Evolutionary conservation across 1,139 yeast species (phyloP), one percentile per base, ranked within the genome.

Genomic region (Arxiozyma bovina): DNA sequence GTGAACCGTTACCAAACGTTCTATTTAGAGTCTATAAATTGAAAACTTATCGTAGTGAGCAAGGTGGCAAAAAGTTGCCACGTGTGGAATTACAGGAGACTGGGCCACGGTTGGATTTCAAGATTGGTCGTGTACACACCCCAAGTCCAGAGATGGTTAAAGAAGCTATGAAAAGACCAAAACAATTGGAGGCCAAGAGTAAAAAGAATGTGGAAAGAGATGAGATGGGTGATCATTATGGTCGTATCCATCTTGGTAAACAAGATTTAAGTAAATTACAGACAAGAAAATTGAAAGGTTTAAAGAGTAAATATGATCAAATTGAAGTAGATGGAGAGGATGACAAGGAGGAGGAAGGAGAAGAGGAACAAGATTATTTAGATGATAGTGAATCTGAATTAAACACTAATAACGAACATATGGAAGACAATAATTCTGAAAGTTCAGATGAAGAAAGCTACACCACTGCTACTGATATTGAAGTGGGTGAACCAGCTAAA

Each of bases 211-310:
- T 93, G 55, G 84, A 84, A 59, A 82, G 85, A 49, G 98, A 94
- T 69, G 67, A 77, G 58, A 81, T 93, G 87, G 99, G 99, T 75
- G 99, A 93, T 73, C 90, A 93, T 82, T 81, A 93, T 60, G 99
- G 97, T 62, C 88, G 93, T 74, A 82, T 93, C 65, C 99, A 93
- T 70, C 86, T 93, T 72, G 98, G 96, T 73, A 85, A 85, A 72
- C 99, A 93, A 77, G 98, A 93, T 70, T 77, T 94, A 70, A 78
- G 81, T 68, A 85, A 85, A 71, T 74, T 93, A 70, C 99, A 93
- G 74, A 91, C 99, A 15, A 83, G 99, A 75, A 93, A 93, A 82
- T 88, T 93, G 96, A 94, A 94, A 79, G 99, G 99, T 69, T 79
- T 93, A 68, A 94, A 94, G 76, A 77, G 89, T 55, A 83, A 79